Evolutionary conservation across 371 early-diverging fungal species (phyloP).

Genomic region (Syncephalis fuscata): DNA sequence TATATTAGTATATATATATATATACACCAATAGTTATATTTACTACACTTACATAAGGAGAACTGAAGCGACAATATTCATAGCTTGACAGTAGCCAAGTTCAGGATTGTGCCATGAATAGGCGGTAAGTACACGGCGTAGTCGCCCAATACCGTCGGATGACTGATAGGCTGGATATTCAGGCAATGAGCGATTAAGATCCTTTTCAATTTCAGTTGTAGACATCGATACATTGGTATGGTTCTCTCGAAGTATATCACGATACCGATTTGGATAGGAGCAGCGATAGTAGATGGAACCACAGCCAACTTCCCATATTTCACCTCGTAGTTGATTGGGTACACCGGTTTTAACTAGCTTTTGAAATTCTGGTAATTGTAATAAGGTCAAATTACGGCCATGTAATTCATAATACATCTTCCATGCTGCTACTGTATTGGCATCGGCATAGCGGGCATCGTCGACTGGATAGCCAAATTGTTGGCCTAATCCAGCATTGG

Average conservation of each 20-base stretch:
- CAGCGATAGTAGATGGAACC: conserved; percentile 83
- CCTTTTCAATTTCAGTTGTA: conserved; percentile 95
- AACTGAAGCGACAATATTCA: conserved; percentile 94
- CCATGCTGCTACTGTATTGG: conserved; percentile 4
- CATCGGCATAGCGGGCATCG: conserved; percentile 21
- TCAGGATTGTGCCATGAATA: conserved; percentile 76
- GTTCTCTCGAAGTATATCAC: conserved; percentile 49
- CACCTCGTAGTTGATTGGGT: conserved; percentile 81
- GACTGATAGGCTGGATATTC: conserved; percentile 89
- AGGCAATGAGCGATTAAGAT: conserved; percentile 79
- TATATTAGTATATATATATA: too few species aligned
- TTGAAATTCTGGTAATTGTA: conserved; percentile 68
- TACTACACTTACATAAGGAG: conserved; percentile 20
- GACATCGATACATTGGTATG: conserved; percentile 45
- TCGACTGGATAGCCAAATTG: conserved; percentile 77
- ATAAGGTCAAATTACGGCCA: conserved; percentile 80
- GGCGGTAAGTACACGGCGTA: conserved; percentile 78
- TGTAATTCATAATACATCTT: conserved; percentile 30
- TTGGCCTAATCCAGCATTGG: conserved; percentile 59
- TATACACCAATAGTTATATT: too few species aligned
- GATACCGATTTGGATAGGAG: conserved; percentile 67
- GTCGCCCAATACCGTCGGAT: conserved; percentile 72
- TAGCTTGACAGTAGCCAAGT: conserved; percentile 96
- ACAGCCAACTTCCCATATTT: conserved; percentile 89
- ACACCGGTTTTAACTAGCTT: conserved; percentile 84